phyloP scores from a whole-genome alignment of 2,329 filamentous ascomycete genomes.

The Sarocladiaceae sp. region DNA sequence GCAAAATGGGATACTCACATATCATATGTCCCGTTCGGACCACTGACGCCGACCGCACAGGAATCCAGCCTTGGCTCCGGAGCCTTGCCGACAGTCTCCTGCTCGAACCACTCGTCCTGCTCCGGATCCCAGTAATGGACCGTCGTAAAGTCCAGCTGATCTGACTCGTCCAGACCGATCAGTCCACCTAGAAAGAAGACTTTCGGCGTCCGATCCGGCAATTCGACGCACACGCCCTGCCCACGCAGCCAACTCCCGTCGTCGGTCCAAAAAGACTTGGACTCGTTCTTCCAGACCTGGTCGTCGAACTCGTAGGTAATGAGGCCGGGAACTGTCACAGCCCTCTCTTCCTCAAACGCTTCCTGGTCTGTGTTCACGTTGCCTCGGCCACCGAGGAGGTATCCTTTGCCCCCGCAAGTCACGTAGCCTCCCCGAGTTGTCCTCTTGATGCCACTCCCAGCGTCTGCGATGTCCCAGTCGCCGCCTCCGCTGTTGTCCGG shows the following conservation, averaged over 20 bases:
- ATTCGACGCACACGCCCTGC: not conserved
- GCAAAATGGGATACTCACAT: conserved; percentile 2
- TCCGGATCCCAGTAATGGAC: conserved; percentile 1
- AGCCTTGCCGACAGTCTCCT: not conserved
- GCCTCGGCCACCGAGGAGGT: not conserved
- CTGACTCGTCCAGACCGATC: not conserved
- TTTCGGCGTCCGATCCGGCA: not conserved
- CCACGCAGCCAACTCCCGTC: not conserved
- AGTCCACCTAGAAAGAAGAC: not conserved
- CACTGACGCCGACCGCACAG: conserved; percentile 1
- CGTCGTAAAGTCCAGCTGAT: not conserved
- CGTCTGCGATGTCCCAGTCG: not conserved
- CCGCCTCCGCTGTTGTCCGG: not conserved
- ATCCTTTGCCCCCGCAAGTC: not conserved
- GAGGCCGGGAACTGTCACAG: not conserved
- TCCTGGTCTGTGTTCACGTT: not conserved
- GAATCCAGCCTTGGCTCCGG: not conserved
- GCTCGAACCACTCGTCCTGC: not conserved
- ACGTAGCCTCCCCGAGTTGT: not conserved
- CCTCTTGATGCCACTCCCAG: not conserved
- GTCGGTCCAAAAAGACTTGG: not conserved
- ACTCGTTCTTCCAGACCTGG: not conserved
- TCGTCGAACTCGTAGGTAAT: not conserved
- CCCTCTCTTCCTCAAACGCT: not conserved
- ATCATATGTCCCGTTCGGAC: conserved; percentile 6